A percentile compares a stretch with the other conserved stretches of the same genome.
phyloP scores from a whole-genome alignment of 257 asterid species.

The Solanum piurae region DNA sequence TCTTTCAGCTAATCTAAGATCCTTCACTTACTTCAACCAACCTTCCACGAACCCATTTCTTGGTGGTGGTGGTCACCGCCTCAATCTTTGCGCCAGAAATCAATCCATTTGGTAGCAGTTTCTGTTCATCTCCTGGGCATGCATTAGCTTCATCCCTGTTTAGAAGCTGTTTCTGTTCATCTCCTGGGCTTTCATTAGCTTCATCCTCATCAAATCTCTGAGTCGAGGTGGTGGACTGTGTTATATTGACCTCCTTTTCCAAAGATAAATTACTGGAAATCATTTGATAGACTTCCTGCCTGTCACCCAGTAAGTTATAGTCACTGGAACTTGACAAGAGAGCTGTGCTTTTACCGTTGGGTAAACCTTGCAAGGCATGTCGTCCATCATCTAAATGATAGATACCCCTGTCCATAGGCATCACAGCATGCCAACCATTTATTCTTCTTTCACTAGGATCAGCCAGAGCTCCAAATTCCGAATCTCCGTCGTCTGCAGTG shows the following conservation, averaged over 20 bases:
- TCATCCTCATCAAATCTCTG: conserved; percentile 6
- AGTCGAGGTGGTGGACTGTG: conserved; percentile 3
- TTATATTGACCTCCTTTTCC: conserved; percentile 2
- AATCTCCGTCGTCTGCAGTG: conserved; percentile 6
- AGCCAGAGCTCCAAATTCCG: conserved; percentile 6
- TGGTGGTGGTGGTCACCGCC: conserved; percentile 5
- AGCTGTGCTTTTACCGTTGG: conserved; percentile 14
- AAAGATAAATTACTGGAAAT: conserved; percentile 18
- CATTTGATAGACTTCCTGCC: conserved; percentile 3
- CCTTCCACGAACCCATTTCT: conserved; percentile 89
- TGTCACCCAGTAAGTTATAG: conserved; percentile 11
- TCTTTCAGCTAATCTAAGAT: conserved; percentile 30
- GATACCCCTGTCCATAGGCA: conserved; percentile 2
- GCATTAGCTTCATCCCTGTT: conserved; percentile 5
- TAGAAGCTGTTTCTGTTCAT: conserved; percentile 9
- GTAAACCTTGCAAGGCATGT: conserved; percentile 17
- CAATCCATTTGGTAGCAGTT: conserved; percentile 12
- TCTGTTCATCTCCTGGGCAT: conserved; percentile 9
- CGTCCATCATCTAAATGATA: conserved; percentile 12
- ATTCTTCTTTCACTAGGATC: conserved; percentile 7
- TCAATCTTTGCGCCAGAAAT: conserved; percentile 7
- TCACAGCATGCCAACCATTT: conserved; percentile 40
- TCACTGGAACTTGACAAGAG: conserved; percentile 5
- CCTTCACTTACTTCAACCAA: conserved; percentile 60
- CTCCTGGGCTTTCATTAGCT: background rate